Evolutionary conservation across 768 basidiomycete species (phyloP).

Genomic region (Leucocoprinus leucothites): DNA sequence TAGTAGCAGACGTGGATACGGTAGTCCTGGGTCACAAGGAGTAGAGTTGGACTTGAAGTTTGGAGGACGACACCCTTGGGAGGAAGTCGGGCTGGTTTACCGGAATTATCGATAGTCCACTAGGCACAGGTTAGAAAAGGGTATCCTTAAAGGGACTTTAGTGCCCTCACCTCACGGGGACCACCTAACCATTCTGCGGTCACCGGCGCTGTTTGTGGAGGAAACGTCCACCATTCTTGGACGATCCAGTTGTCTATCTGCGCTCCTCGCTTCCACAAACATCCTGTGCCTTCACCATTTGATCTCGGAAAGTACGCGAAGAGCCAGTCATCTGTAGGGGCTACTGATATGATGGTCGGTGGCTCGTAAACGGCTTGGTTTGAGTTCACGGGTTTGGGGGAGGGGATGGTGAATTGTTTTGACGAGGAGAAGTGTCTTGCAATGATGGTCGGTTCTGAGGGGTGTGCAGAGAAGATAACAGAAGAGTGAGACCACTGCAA

Average conservation of each 20-base stretch:
- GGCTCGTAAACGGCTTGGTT: constrained; percentile 52
- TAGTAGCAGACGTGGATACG: constrained; percentile 53
- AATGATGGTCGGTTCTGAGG: constrained; percentile 54
- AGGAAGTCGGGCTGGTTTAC: constrained; percentile 53
- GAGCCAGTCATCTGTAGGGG: constrained; percentile 58
- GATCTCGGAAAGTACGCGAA: constrained; percentile 74
- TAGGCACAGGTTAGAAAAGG: constrained; percentile 22
- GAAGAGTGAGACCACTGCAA: constrained; percentile 70
- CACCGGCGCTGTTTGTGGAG: constrained; percentile 54
- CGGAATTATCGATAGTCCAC: constrained; percentile 50
- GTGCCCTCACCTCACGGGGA: constrained; percentile 52
- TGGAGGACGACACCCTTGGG: constrained; percentile 54
- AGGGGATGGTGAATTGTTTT: constrained; percentile 56
- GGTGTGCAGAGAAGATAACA: constrained; percentile 66
- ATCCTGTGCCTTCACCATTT: constrained; percentile 54
- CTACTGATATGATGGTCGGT: constrained; percentile 58
- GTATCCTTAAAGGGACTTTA: not conserved
- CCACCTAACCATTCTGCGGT: constrained; percentile 58
- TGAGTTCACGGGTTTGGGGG: constrained; percentile 47
- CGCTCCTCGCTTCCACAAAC: constrained; percentile 59
- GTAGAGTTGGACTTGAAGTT: constrained; percentile 49
- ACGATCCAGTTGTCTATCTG: constrained; percentile 63
- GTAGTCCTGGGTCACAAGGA: constrained; percentile 65
- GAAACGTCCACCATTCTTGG: constrained; percentile 53
- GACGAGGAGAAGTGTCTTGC: constrained; percentile 70